These are phyloP conservation scores for Starmerella potacharoeniae DNA, from an alignment of 805 yeast genomes.

Conservation along the genomic window DNA sequence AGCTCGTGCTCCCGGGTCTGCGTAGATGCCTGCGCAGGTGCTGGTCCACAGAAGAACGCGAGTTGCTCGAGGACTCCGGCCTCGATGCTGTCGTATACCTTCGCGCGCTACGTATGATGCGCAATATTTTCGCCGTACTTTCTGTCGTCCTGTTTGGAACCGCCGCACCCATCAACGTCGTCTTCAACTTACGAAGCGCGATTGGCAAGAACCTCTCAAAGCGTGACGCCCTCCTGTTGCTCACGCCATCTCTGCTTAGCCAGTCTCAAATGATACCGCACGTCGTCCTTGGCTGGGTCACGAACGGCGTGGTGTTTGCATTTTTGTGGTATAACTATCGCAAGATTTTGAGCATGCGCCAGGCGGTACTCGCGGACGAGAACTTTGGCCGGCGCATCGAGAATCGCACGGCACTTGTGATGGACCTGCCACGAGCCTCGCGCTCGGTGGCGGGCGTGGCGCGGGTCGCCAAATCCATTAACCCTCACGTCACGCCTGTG, in stretches of 20 bases:
- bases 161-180: slow-evolving; percentile 31
- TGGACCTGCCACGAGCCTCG: slow-evolving; percentile 24
- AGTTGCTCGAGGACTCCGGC: slow-evolving; percentile 26
- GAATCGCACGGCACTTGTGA: slow-evolving; percentile 27
- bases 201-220: slow-evolving; percentile 21
- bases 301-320: slow-evolving; percentile 23
- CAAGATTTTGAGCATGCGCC: slow-evolving; percentile 23
- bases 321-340: slow-evolving; percentile 25
- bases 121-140: slow-evolving; percentile 26
- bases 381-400: slow-evolving; percentile 23
- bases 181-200: slow-evolving; percentile 24
- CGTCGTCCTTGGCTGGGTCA: slow-evolving; percentile 28
- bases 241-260: slow-evolving; percentile 30
- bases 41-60: slow-evolving; percentile 20
- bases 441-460: slow-evolving; percentile 24
- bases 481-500: slow-evolving; percentile 4
- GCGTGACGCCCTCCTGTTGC: slow-evolving; percentile 28
- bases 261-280: slow-evolving; percentile 29
- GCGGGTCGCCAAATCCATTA: slow-evolving; percentile 4
- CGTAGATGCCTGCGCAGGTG: slow-evolving; percentile 24
- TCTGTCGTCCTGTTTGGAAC: slow-evolving; percentile 28
- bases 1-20: slow-evolving; percentile 8
- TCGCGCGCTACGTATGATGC: slow-evolving; percentile 26
- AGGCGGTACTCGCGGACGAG: slow-evolving; percentile 17
- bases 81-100: slow-evolving; percentile 30